Evolutionary conservation across 106 monocot genomes (phyloP).

Genomic region (Narthecium ossifragum): DNA sequence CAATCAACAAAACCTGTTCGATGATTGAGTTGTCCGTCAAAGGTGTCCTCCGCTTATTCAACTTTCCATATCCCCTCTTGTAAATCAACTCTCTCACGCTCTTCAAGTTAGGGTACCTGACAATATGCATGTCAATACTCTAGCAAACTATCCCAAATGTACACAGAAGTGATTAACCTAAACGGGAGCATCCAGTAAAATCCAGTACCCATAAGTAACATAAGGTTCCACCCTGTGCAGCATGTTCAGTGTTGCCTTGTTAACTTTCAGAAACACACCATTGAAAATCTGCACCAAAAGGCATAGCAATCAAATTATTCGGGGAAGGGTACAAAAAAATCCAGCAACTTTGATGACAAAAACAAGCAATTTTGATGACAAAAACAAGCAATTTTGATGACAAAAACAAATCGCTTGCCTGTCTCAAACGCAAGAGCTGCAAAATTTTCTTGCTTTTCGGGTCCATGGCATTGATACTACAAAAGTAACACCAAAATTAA

Average conservation of each 20-base stretch:
- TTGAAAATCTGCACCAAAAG: constrained; percentile 41
- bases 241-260: constrained; percentile 65
- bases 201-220: constrained; percentile 52
- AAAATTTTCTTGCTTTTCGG: constrained; percentile 32
- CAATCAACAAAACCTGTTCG: constrained; percentile 23
- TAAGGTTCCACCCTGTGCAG: constrained; percentile 59
- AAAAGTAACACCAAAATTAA: no score
- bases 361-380: neutral
- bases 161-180: no score
- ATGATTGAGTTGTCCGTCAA: constrained; percentile 33
- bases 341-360: neutral
- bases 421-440: constrained; percentile 39
- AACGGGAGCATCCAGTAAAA: no score
- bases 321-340: neutral
- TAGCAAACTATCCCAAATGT: no score
- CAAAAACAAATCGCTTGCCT: constrained; percentile 19
- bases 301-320: neutral
- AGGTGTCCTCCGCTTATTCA: constrained; percentile 42
- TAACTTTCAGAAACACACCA: constrained; percentile 61
- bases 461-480: constrained; percentile 43
- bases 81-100: constrained; percentile 35
- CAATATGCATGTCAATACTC: no score
- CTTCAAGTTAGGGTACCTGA: constrained; percentile 43
- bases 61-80: constrained; percentile 39
- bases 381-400: neutral